Evolutionary conservation across 495 filamentous ascomycete species (phyloP).

Genomic region (Tuber microsphaerosporum): DNA sequence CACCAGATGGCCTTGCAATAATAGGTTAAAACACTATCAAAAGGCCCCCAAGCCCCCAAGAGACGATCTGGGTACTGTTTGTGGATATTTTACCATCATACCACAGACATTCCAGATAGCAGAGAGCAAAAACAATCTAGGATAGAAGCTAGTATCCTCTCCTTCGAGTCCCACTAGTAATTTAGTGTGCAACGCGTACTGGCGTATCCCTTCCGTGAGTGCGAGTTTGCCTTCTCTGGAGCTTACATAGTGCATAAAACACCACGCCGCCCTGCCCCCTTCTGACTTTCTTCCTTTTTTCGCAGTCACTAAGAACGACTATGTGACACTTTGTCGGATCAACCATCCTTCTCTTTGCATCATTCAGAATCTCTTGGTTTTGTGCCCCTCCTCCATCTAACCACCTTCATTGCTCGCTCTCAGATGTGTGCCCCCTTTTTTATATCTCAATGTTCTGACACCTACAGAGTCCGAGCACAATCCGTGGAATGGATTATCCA

Average conservation of each 20-base stretch:
- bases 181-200: not conserved
- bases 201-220: not conserved
- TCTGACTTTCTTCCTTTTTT: not conserved
- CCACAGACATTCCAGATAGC: not conserved
- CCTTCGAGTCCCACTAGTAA: not conserved
- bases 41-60: not conserved
- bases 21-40: not conserved
- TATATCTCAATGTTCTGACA: not conserved
- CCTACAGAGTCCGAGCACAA: too few relatives aligned
- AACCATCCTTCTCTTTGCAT: not conserved
- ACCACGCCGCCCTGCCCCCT: not conserved
- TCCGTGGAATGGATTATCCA: not conserved
- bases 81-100: not conserved
- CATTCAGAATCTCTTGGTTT: not conserved
- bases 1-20: not conserved
- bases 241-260: not conserved
- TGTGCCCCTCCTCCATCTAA: not conserved
- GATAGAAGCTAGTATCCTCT: not conserved
- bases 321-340: not conserved
- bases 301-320: not conserved
- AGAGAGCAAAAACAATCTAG: not conserved
- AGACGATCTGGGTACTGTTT: not conserved
- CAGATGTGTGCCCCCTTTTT: not conserved
- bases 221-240: not conserved
- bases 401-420: not conserved